These are phyloP conservation scores for Durotheca rogersii DNA, from an alignment of 495 filamentous ascomycete genomes.

Conservation along the genomic window DNA sequence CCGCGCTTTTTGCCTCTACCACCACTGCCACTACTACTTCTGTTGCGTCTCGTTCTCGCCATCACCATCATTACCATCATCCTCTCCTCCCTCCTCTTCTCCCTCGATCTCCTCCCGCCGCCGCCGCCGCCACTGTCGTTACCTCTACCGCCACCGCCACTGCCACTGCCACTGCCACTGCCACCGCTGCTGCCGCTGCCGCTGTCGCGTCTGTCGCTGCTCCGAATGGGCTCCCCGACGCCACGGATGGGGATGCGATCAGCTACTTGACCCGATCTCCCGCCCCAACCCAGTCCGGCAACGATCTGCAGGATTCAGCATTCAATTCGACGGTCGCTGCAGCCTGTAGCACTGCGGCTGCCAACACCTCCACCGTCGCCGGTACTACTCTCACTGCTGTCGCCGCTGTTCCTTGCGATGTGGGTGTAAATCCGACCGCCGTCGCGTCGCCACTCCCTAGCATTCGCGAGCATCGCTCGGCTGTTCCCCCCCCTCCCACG, in stretches of 20 bases:
- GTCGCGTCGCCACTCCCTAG: slow-evolving; percentile 25
- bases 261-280: slow-evolving; percentile 1
- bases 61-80: not conserved
- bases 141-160: slow-evolving; percentile 1
- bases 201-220: too few species aligned
- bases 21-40: too few species aligned
- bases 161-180: slow-evolving; percentile 6
- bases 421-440: slow-evolving; percentile 1
- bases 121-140: slow-evolving; percentile 5
- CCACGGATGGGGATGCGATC: not conserved
- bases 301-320: slow-evolving; percentile 25
- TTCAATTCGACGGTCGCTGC: slow-evolving; percentile 29
- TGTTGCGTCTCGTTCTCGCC: not conserved
- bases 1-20: too few species aligned
- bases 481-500: slow-evolving; percentile 5
- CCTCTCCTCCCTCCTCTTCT: slow-evolving; percentile 1
- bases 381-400: slow-evolving; percentile 1
- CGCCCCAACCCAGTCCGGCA: slow-evolving; percentile 4
- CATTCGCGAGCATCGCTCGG: slow-evolving; percentile 27
- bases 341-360: slow-evolving; percentile 7
- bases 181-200: too few species aligned
- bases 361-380: slow-evolving; percentile 6
- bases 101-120: too few species aligned
- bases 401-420: too few species aligned
- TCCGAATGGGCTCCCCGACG: too few species aligned